phyloP scores from a whole-genome alignment of 2,329 filamentous ascomycete genomes.

The Teratosphaeria viscida region DNA sequence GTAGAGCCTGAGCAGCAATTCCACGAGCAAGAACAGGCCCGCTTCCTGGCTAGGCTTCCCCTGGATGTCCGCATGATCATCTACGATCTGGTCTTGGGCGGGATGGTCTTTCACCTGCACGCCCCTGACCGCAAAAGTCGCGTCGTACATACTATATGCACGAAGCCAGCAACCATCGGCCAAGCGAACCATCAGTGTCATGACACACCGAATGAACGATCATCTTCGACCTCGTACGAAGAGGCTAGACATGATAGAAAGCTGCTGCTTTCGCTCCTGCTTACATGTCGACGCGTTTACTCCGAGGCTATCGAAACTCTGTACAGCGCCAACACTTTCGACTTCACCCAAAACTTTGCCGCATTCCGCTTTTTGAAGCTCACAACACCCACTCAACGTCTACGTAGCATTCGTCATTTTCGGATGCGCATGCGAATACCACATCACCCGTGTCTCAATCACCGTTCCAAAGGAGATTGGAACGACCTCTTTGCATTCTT shows the following conservation, averaged over 20 bases:
- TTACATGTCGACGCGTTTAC: conserved; percentile 23
- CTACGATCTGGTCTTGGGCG: conserved; percentile 23
- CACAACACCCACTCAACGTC: conserved; percentile 19
- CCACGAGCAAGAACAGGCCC: conserved; percentile 14
- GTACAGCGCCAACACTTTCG: conserved; percentile 24
- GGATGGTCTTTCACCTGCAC: conserved; percentile 18
- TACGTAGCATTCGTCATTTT: conserved; percentile 18
- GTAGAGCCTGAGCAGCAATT: conserved; percentile 14
- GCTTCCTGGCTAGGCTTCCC: conserved; percentile 18
- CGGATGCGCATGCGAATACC: conserved; percentile 22
- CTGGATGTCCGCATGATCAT: conserved; percentile 24
- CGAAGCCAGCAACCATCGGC: conserved; percentile 15
- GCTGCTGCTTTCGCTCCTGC: conserved; percentile 19
- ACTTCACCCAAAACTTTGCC: conserved; percentile 23
- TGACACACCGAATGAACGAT: conserved; percentile 7
- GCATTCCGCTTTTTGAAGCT: conserved; percentile 22
- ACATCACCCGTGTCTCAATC: conserved; percentile 21
- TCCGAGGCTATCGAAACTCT: conserved; percentile 20
- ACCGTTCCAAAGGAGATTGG: conserved; percentile 22
- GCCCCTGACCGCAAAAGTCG: conserved; percentile 15
- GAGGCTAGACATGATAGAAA: conserved; percentile 9
- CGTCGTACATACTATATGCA: conserved; percentile 19
- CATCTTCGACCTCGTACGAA: conserved; percentile 11
- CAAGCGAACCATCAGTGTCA: conserved; percentile 19
- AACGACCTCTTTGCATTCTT: conserved; percentile 22